Conservation (phyloP, 2,329 filamentous ascomycete species). For the Xylaria sp. region DNA sequence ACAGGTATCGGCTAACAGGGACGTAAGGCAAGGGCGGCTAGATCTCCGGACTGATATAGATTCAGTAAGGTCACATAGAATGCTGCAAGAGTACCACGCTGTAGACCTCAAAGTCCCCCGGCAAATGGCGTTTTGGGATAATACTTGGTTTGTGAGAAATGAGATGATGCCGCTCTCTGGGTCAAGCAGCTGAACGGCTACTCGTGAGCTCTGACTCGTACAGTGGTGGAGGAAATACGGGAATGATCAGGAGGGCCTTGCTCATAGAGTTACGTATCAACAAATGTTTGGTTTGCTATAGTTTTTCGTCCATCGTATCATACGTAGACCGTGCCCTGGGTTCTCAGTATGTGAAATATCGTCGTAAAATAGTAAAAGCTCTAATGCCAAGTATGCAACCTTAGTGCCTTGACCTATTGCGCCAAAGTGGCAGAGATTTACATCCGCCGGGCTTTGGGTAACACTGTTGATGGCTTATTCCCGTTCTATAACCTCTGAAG, state of each 20-base stretch:
- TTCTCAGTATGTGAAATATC: no score
- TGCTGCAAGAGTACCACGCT: constrained; percentile 22
- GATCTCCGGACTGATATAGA: constrained; percentile 3
- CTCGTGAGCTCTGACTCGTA: background rate
- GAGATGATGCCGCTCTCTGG: background rate
- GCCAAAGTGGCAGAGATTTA: no score
- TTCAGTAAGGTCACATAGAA: constrained; percentile 13
- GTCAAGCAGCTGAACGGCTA: background rate
- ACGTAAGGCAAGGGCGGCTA: background rate
- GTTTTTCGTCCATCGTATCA: no score
- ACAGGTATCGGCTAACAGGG: background rate
- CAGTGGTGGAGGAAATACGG: background rate
- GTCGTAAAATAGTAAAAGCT: no score
- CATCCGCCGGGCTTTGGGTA: no score
- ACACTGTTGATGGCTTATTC: no score
- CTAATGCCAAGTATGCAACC: no score
- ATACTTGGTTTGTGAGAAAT: constrained; percentile 14
- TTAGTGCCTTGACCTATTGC: no score
- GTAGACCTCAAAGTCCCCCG: background rate
- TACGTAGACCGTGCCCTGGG: no score
- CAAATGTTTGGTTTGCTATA: no score
- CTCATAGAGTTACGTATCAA: background rate
- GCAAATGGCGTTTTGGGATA: constrained; percentile 1
- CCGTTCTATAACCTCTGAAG: no score
- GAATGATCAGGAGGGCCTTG: background rate